phyloP scores from a whole-genome alignment of 1,284 basidiomycete species.

The Peniophora sp. region DNA sequence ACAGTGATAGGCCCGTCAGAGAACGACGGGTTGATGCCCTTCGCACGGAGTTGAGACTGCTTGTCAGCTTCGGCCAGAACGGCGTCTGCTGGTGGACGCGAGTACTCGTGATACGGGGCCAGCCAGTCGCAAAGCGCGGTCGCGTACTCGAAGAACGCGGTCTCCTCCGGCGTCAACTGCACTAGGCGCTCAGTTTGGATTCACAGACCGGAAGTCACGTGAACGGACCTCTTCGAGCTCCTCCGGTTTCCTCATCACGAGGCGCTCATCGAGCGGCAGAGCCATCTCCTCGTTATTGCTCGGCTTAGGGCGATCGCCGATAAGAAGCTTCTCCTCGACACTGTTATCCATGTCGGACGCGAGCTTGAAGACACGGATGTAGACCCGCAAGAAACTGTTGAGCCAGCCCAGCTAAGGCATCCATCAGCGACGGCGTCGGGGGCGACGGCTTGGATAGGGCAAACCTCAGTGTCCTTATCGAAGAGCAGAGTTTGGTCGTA shows the following conservation, averaged over 20 bases:
- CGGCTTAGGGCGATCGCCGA: conserved; percentile 70
- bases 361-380: conserved; percentile 67
- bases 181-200: conserved; percentile 2
- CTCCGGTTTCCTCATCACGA: conserved; percentile 39
- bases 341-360: conserved; percentile 70
- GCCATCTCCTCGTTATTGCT: conserved; percentile 41
- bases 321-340: conserved; percentile 69
- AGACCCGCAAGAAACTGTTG: conserved; percentile 60
- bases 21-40: conserved; percentile 47
- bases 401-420: conserved; percentile 57
- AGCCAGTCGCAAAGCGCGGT: conserved; percentile 62
- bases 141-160: conserved; percentile 47
- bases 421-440: conserved; percentile 2
- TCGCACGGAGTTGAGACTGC: conserved; percentile 60
- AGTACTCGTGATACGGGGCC: conserved; percentile 62
- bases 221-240: conserved; percentile 46
- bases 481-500: conserved; percentile 64
- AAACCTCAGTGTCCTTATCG: conserved; percentile 51
- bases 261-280: conserved; percentile 47
- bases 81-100: conserved; percentile 56
- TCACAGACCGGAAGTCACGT: background rate
- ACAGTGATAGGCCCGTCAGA: conserved; percentile 28
- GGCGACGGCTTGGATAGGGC: conserved; percentile 20
- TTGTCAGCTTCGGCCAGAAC: conserved; percentile 69
- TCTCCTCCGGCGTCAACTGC: conserved; percentile 61